Evolutionary conservation across 2,329 filamentous ascomycete genomes (phyloP), one percentile per base, ranked within the genome.

Genomic region (Penicillium oxalicum): DNA sequence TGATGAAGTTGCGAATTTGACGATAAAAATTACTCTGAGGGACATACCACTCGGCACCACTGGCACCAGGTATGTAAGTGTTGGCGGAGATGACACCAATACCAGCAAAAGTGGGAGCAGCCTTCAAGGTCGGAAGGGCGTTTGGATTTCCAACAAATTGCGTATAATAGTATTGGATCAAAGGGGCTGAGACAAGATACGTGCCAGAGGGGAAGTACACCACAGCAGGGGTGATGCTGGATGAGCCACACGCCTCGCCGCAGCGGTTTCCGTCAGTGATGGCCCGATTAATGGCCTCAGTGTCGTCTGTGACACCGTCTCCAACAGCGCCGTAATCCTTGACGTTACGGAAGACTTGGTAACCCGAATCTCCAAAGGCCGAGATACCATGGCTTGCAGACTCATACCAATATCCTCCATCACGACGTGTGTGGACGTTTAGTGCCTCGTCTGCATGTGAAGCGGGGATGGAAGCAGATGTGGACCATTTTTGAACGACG

Each of bases 81-180:
- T 43, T 29, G 28, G 40, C 48, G 79, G 40, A 40, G 64, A 27
- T 78, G 67, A 9, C 83, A 82, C 50, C 45, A 46, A 51, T 35
- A 47, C 54, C 52, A 40, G 51, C 47, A 42, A 56, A 53, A 40
- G 48, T 27, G 36, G 40, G 12, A 24, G 26, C 18, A 24, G 18
- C 40, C 73, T 87, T 86, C 67, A 93, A 74, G 0, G 81, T 83
- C 0, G 88, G 87, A n/a, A 80, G 69, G 55, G 77, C 75, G 61
- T 79, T 66, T 46, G 82, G 80, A 70, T 94, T 87, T 46, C 88
- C 88, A 36, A 93, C 74, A 50, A 93, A 79, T 65, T 91, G 87
- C 9, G 88, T 46, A 34, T 46, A 34, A 24, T 40, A 46, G 13
- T 46, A 46, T 8, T 46, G 26, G 6, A 40, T n/a, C 9, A 46